phyloP scores from a whole-genome alignment of 208 protist species.

The Acanthamoeba triangularis region DNA sequence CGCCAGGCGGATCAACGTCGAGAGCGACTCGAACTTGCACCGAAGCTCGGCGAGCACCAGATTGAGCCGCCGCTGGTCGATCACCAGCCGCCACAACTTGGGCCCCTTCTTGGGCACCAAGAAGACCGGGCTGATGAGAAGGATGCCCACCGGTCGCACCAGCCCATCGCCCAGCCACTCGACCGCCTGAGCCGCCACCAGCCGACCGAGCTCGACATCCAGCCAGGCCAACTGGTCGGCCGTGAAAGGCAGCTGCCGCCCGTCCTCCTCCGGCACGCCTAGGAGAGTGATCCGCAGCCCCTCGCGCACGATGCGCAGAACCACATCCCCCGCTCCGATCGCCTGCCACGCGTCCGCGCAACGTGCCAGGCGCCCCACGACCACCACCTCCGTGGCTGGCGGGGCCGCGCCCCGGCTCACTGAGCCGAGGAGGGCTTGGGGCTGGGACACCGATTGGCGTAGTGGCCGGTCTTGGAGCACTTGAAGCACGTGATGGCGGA shows the following conservation, averaged over 20 bases:
- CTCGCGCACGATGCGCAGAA: not conserved
- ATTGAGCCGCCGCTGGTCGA: not conserved
- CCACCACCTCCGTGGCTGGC: not conserved
- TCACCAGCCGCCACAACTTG: conserved; percentile 44
- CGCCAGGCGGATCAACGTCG: not conserved
- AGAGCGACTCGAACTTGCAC: not conserved
- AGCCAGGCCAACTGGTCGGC: not conserved
- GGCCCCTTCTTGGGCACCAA: conserved; percentile 6
- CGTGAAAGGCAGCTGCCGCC: not conserved
- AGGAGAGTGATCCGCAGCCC: not conserved
- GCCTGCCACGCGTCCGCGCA: not conserved
- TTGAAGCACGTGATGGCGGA: not conserved
- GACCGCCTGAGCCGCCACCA: not conserved
- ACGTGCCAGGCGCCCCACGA: not conserved
- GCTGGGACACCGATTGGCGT: not conserved
- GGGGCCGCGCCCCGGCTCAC: not conserved
- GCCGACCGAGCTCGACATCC: not conserved
- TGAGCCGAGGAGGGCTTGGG: not conserved
- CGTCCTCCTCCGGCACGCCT: not conserved
- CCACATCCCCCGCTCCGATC: not conserved
- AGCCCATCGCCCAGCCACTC: not conserved
- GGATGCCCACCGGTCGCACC: not conserved
- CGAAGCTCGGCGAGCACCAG: not conserved
- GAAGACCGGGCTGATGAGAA: not conserved
- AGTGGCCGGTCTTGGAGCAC: not conserved